A percentile compares a stretch with the other conserved stretches of the same genome.
These are phyloP conservation scores for Mariannaea elegans DNA, from an alignment of 2,329 filamentous ascomycete species.

Conservation along the genomic window DNA sequence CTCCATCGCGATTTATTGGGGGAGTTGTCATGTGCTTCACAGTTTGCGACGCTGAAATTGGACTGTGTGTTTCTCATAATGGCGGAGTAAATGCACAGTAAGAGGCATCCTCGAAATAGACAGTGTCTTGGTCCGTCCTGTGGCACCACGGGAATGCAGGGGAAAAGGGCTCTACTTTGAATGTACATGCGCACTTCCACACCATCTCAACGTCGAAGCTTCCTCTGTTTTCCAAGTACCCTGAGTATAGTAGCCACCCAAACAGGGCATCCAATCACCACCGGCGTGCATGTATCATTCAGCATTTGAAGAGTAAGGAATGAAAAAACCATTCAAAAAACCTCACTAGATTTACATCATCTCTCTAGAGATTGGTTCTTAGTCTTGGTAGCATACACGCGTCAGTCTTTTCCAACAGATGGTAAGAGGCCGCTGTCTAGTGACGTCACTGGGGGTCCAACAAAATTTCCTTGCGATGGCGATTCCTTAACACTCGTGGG, in stretches of 20 bases:
- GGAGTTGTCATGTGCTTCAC: conserved; percentile 23
- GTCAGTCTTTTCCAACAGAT: conserved; percentile 1
- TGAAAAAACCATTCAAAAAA: neutral
- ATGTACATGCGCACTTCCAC: neutral
- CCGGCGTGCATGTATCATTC: neutral
- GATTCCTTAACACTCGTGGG: conserved; percentile 10
- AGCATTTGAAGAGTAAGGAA: neutral
- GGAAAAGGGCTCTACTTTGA: too few species aligned
- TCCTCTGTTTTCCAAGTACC: too few species aligned
- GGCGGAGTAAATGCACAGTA: conserved; percentile 21
- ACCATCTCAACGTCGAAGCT: neutral
- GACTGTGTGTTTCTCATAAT: conserved; percentile 24
- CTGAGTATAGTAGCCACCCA: too few species aligned
- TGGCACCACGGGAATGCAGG: conserved; percentile 32
- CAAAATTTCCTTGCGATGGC: conserved; percentile 9
- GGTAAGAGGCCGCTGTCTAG: conserved; percentile 13
- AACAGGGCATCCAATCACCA: conserved; percentile 8
- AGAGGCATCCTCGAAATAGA: conserved; percentile 13
- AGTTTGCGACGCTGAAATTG: conserved; percentile 25
- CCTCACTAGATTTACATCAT: neutral
- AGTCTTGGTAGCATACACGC: conserved; percentile 18
- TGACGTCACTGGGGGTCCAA: conserved; percentile 34
- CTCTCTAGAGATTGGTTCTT: neutral
- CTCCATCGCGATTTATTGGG: neutral
- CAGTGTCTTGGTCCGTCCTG: conserved; percentile 28